A percentile compares a stretch with the other conserved stretches of the same genome.
phyloP scores from a whole-genome alignment of 768 basidiomycete genomes.

The Thelephora aurantiotincta region DNA sequence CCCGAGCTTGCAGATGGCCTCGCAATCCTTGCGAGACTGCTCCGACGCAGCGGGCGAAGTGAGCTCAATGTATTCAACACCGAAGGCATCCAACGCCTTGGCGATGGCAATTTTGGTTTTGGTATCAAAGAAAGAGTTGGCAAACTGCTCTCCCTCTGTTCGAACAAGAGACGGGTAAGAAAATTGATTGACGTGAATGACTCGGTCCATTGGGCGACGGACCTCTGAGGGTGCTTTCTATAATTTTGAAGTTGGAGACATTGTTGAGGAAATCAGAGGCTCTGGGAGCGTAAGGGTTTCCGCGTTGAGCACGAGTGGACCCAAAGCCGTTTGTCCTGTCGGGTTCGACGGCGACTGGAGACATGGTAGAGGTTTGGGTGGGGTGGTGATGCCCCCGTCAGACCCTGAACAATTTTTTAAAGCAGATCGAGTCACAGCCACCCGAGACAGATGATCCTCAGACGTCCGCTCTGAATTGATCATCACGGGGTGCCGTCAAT shows the following conservation, averaged over 20 bases:
- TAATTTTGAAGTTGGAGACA: constrained; percentile 88
- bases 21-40: constrained; percentile 85
- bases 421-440: no score
- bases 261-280: constrained; percentile 89
- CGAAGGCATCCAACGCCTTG: constrained; percentile 94
- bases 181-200: constrained; percentile 2
- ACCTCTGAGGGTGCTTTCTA: constrained; percentile 95
- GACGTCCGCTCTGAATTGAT: no score
- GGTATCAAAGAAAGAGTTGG: constrained; percentile 98
- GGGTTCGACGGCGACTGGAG: neutral
- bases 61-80: constrained; percentile 98
- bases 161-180: neutral
- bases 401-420: no score
- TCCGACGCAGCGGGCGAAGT: constrained; percentile 97
- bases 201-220: constrained; percentile 12
- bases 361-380: neutral
- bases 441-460: no score
- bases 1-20: constrained; percentile 97
- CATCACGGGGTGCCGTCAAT: no score
- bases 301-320: constrained; percentile 16
- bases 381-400: neutral
- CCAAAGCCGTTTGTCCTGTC: neutral
- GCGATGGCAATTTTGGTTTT: constrained; percentile 99
- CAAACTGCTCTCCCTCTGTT: constrained; percentile 96
- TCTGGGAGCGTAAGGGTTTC: constrained; percentile 82